phyloP scores from a whole-genome alignment of 805 yeast species.

The Ogataea populi-albae region DNA sequence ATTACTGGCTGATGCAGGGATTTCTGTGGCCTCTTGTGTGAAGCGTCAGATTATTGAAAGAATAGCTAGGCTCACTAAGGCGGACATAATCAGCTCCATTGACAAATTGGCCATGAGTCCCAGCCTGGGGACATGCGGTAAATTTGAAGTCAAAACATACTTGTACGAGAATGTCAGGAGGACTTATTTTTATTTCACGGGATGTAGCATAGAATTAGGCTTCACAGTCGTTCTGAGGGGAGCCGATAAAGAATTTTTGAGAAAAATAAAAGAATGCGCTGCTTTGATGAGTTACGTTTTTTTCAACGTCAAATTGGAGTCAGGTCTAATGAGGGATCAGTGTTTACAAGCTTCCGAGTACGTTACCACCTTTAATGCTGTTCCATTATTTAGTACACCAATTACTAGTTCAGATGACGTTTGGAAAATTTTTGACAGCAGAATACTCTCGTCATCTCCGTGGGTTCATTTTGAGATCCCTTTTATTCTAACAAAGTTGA shows the following conservation, averaged over 20 bases:
- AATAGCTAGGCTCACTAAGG: conserved; percentile 72
- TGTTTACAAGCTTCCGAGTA: conserved; percentile 50
- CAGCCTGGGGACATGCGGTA: conserved; percentile 70
- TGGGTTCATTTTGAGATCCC: conserved; percentile 76
- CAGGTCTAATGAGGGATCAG: conserved; percentile 67
- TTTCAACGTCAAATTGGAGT: conserved; percentile 79
- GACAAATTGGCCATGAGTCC: conserved; percentile 76
- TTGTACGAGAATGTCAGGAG: conserved; percentile 54
- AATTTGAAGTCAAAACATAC: conserved; percentile 68
- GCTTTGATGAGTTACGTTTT: conserved; percentile 78
- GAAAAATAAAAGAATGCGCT: conserved; percentile 70
- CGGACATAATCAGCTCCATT: conserved; percentile 82
- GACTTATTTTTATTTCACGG: conserved; percentile 75
- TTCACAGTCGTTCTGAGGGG: conserved; percentile 89
- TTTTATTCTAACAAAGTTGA: conserved; percentile 18
- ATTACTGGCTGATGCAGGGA: conserved; percentile 66
- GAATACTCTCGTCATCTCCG: conserved; percentile 80
- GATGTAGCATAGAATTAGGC: conserved; percentile 71
- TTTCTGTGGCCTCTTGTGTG: conserved; percentile 77
- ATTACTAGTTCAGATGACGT: conserved; percentile 31
- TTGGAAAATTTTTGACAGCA: conserved; percentile 35
- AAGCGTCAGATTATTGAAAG: conserved; percentile 81
- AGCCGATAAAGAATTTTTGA: conserved; percentile 55
- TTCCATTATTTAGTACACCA: conserved; percentile 18
- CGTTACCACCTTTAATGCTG: conserved; percentile 13